phyloP scores from a whole-genome alignment of 2,329 filamentous ascomycete genomes.

The Phyllosticta citriasiana region DNA sequence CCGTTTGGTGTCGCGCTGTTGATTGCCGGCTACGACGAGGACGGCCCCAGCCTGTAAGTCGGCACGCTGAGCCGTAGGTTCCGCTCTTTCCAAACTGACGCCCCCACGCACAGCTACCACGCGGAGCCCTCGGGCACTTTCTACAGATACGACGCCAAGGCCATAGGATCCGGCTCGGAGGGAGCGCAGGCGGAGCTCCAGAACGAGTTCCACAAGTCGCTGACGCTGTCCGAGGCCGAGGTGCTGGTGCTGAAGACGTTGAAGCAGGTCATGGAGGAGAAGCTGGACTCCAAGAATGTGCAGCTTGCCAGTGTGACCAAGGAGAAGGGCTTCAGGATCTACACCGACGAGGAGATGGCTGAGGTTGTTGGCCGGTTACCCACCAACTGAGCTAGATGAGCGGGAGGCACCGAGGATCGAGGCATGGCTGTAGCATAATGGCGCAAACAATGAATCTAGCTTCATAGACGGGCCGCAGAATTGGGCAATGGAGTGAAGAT shows the following conservation, averaged over 20 bases:
- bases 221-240: conserved; percentile 87
- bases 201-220: conserved; percentile 97
- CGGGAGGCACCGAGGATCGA: background rate
- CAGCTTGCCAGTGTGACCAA: conserved; percentile 96
- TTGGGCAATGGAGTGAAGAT: background rate
- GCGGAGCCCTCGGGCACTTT: conserved; percentile 97
- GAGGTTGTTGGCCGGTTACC: conserved; percentile 73
- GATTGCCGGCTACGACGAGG: conserved; percentile 95
- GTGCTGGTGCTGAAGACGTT: conserved; percentile 92
- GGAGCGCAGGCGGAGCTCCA: conserved; percentile 96
- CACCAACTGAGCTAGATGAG: conserved; percentile 28
- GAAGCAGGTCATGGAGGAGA: conserved; percentile 99
- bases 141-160: conserved; percentile 98
- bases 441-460: conserved; percentile 1
- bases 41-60: conserved; percentile 75
- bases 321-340: conserved; percentile 97
- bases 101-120: conserved; percentile 59
- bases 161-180: conserved; percentile 93
- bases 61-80: background rate
- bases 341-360: conserved; percentile 95
- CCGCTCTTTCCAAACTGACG: background rate
- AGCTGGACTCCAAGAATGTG: conserved; percentile 96
- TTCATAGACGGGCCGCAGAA: background rate
- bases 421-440: conserved; percentile 11
- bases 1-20: conserved; percentile 94